Evolutionary conservation across 2,329 filamentous ascomycete genomes (phyloP).

Genomic region (Saccharata proteae): DNA sequence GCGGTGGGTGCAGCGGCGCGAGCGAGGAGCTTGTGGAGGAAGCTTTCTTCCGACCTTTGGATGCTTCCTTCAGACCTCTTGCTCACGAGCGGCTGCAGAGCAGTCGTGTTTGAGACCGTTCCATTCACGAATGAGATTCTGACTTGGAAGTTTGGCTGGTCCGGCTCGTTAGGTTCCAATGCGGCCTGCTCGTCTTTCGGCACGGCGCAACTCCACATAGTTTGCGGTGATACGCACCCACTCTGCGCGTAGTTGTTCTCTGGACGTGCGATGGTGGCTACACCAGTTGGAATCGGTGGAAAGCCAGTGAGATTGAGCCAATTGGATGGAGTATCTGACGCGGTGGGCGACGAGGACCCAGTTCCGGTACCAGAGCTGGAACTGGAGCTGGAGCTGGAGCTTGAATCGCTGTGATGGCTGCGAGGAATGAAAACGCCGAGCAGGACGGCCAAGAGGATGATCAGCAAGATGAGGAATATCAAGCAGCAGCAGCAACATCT

Average conservation of each 20-base stretch:
- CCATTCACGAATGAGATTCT: slow-evolving; percentile 54
- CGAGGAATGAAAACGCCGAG: slow-evolving; percentile 22
- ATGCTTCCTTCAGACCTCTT: slow-evolving; percentile 2
- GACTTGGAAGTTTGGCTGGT: slow-evolving; percentile 68
- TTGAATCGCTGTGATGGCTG: slow-evolving; percentile 26
- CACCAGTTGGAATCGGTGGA: slow-evolving; percentile 74
- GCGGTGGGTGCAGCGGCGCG: slow-evolving; percentile 26
- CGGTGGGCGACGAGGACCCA: slow-evolving; percentile 3
- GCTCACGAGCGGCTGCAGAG: slow-evolving; percentile 25
- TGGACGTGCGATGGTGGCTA: slow-evolving; percentile 65
- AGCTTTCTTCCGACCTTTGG: slow-evolving; percentile 19
- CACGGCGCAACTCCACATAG: slow-evolving; percentile 75
- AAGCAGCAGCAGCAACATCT: slow-evolving; percentile 23
- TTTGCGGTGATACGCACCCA: slow-evolving; percentile 59
- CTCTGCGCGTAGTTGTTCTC: slow-evolving; percentile 52
- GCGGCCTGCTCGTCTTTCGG: slow-evolving; percentile 64
- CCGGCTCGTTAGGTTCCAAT: slow-evolving; percentile 49
- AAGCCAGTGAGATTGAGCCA: slow-evolving; percentile 83
- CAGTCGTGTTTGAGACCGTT: slow-evolving; percentile 21
- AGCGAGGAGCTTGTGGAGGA: slow-evolving; percentile 18
- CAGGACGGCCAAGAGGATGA: slow-evolving; percentile 27
- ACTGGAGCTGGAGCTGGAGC: slow-evolving; percentile 1
- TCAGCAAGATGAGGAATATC: slow-evolving; percentile 21
- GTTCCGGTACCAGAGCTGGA: neutral
- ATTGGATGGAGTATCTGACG: slow-evolving; percentile 21